Evolutionary conservation across 768 basidiomycete species (phyloP), one percentile per base, ranked within the genome.

Genomic region (Grammothele lineata): DNA sequence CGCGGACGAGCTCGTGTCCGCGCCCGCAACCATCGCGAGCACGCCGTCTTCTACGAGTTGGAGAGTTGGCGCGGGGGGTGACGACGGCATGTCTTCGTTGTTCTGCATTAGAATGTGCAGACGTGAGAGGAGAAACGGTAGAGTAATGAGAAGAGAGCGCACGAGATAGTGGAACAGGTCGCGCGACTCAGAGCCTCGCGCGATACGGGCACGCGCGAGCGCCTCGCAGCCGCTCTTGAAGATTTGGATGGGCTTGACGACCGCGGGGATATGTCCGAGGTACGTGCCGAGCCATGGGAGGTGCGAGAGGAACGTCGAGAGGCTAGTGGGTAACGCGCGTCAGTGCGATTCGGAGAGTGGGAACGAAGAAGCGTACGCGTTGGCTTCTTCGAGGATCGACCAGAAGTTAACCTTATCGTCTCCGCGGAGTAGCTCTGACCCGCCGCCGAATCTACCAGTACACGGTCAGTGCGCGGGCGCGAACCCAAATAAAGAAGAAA

Each of bases 151-250:
- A n/a, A n/a, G n/a, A n/a, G n/a, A n/a, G 49, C 56, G 40, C 24
- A 71, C 72, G 45, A 74, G 55, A 50, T 75, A 61, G 43, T 74
- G 69, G 47, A 72, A 75, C 0, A 74, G 52, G 45, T 72, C 71
- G 45, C 65, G 67, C 27, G 62, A 59, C 2, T 62, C 52, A 5
- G 75, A 71, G 6, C 71, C 70, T 45, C 64, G 35, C 21, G 43
- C 23, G 24, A 47, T 34, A 5, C 57, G 40, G 36, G 30, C 30
- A 9, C 15, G 8, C 15, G 30, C 15, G 9, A 8, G 30, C 30
- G 8, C 30, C 15, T 8, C 30, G 30, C 30, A 32, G 30, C 15
- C 15, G 15, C 15, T 32, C 9, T 9, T 8, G 30, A 32, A 15
- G 9, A 32, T 15, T 8, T 9, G 8, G 30, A 32, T 8, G 30